Evolutionary conservation across 257 asterid species (phyloP), one percentile per base, ranked within the genome.

Genomic region (Penstemon newberryi): DNA sequence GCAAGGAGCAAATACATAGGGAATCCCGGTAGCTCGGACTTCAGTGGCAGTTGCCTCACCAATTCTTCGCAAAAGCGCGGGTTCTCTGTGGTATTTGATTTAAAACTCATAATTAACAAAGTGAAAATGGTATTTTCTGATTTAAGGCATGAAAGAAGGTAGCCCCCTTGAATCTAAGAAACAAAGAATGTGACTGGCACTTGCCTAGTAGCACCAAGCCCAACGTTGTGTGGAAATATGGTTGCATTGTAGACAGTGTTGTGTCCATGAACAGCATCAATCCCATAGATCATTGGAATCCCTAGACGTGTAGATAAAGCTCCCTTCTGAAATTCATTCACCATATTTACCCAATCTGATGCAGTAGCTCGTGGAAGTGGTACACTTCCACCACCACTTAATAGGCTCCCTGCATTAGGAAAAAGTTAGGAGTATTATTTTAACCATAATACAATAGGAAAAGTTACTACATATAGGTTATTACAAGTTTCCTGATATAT

Each of bases 381-480:
- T n/a, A 78, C 61, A 72, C 96, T 91, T 66, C 97, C 97, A 50
- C 97, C 97, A 19, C 97, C 95, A 63, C 97, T 91, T 70, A 91
- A 74, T 56, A 91, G 59, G 70, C 97, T 88, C 69, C 97, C 96
- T 91, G 69, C 80, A 83, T 51, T 59, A 65, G 19, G 9, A 33
- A 56, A 67, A 62, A 39, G 13, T 12, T 43, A 4, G 38, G 13
- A 61, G 39, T 13, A 11, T 12, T 11, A 44, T 7, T 25, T 8
- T 8, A 63, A 7, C 11, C 42, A 33, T 10, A 25, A 19, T 10
- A 25, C 4, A 63, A 3, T 1, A 62, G 25, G 3, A 13, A 47
- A 37, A 43, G 13, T 59, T 38, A 10, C 44, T 59, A 59, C 65
- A 41, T 38, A 11, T 6, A 60, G 5, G 65, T 41, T 25, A 25